Conservation (phyloP, 192 early-diverging fungal genomes). For the Coemansia sp. region DNA sequence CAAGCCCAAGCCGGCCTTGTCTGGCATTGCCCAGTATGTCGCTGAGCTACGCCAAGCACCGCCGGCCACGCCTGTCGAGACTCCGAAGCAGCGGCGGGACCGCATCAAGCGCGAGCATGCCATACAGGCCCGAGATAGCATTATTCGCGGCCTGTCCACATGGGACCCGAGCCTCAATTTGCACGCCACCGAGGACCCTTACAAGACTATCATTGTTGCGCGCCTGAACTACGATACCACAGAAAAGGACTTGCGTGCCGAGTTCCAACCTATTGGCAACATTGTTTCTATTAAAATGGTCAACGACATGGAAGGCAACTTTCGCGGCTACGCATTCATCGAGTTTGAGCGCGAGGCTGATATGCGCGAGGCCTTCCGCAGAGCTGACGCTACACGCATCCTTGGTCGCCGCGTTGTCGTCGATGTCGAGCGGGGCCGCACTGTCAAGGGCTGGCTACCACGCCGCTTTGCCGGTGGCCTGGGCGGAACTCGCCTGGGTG, state of each 20-base stretch:
- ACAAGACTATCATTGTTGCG: slow-evolving; percentile 88
- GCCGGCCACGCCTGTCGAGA: slow-evolving; percentile 25
- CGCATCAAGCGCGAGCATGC: slow-evolving; percentile 41
- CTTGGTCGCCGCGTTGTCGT: slow-evolving; percentile 82
- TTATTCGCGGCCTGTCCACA: slow-evolving; percentile 32
- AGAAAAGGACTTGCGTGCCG: slow-evolving; percentile 65
- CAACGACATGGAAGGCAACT: slow-evolving; percentile 66
- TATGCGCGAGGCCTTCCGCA: slow-evolving; percentile 64
- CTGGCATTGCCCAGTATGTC: slow-evolving; percentile 34
- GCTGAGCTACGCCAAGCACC: slow-evolving; percentile 25
- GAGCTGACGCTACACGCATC: slow-evolving; percentile 86
- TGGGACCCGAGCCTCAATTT: slow-evolving; percentile 61
- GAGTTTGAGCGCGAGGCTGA: slow-evolving; percentile 90
- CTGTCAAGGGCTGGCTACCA: slow-evolving; percentile 94
- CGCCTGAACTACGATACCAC: slow-evolving; percentile 62
- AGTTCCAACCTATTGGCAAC: slow-evolving; percentile 80
- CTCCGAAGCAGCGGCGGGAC: slow-evolving; percentile 39
- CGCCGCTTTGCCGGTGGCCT: slow-evolving; percentile 51
- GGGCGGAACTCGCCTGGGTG: slow-evolving; percentile 47
- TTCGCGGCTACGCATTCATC: slow-evolving; percentile 93
- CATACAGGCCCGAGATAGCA: slow-evolving; percentile 30
- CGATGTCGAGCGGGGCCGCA: slow-evolving; percentile 95
- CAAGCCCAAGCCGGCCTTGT: slow-evolving; percentile 26
- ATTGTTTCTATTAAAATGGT: slow-evolving; percentile 70
- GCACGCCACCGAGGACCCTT: slow-evolving; percentile 79